These are phyloP conservation scores for Linum tenue DNA, from an alignment of 345 rosid species.

Conservation along the genomic window DNA sequence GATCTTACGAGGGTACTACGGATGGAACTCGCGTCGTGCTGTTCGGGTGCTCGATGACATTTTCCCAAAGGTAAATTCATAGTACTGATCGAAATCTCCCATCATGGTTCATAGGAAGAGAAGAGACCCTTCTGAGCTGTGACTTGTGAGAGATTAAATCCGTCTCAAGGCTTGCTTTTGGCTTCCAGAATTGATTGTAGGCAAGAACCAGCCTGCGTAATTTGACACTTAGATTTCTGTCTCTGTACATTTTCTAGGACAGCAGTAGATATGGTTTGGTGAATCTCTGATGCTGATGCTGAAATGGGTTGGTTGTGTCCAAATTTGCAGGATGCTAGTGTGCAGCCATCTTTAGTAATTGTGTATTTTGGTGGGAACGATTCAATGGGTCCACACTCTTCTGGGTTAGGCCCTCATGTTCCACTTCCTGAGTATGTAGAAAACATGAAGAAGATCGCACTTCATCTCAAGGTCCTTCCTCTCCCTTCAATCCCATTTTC, in stretches of 20 bases:
- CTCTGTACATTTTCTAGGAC: no score
- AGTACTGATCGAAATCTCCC: no score
- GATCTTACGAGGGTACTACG: slow-evolving; percentile 19
- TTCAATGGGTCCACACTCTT: slow-evolving; percentile 13
- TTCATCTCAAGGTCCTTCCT: slow-evolving; percentile 14
- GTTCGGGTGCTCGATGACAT: slow-evolving; percentile 17
- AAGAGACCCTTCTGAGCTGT: no score
- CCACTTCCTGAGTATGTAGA: slow-evolving; percentile 19
- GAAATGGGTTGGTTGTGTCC: not conserved
- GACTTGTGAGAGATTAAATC: no score
- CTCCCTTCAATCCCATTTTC: not conserved
- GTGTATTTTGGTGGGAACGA: slow-evolving; percentile 23
- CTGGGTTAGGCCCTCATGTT: slow-evolving; percentile 21
- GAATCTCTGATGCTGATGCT: not conserved
- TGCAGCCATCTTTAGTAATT: slow-evolving; percentile 17
- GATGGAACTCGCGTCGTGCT: slow-evolving; percentile 23
- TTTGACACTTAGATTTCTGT: no score
- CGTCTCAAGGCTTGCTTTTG: no score
- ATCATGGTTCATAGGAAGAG: no score
- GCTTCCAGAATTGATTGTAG: no score
- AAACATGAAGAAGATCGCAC: slow-evolving; percentile 17
- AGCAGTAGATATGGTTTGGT: no score
- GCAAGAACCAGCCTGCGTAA: no score
- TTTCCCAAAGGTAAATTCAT: slow-evolving; percentile 16
- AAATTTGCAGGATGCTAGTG: slow-evolving; percentile 13